Evolutionary conservation across 2,329 filamentous ascomycete species (phyloP), one percentile per base, ranked within the genome.

Genomic region (Aspergillus texensis): DNA sequence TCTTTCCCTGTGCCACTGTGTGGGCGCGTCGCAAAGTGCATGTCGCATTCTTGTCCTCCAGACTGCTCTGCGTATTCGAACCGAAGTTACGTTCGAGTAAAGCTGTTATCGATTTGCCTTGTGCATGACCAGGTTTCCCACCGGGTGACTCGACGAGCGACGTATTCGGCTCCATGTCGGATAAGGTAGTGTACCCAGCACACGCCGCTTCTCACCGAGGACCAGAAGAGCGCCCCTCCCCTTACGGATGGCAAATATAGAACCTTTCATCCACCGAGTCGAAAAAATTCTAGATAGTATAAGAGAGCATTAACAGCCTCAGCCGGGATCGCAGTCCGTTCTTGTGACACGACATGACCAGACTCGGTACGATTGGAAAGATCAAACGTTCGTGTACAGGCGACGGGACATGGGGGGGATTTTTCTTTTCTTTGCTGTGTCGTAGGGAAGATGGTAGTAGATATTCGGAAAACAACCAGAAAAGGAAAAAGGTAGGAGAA

Each of bases 21-120:
- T 80, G 75, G 55, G 77, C 77, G 52, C 77, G 75, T 66, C 76
- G 74, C 48, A 80, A 65, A 62, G 67, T 67, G 19, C 70, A 70
- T 53, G 70, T 69, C 64, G 67, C 63, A 66, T 68, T 67, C 26
- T 67, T 68, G 36, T 58, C 57, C 43, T 67, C 69, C 54, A 66
- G 60, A 56, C 62, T 62, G 61, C 57, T 61, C 34, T 45, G 54
- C 11, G 58, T 21, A 57, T 64, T 65, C 65, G 68, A 43, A 62
- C 66, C 64, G 61, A 67, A 34, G 58, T 62, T 61, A 60, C 63
- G 55, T 52, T 56, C 45, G 62, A 58, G 30, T 67, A 41, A 56
- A 16, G 62, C 46, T 26, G 66, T 32, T 21, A 54, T 61, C n/a
- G 55, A 48, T 46, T 39, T 57, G 28, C 48, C 59, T n/a, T 63